These are phyloP conservation scores for Umbilicus rupestris DNA, from an alignment of 164 flowering plant genomes.

Conservation along the genomic window DNA sequence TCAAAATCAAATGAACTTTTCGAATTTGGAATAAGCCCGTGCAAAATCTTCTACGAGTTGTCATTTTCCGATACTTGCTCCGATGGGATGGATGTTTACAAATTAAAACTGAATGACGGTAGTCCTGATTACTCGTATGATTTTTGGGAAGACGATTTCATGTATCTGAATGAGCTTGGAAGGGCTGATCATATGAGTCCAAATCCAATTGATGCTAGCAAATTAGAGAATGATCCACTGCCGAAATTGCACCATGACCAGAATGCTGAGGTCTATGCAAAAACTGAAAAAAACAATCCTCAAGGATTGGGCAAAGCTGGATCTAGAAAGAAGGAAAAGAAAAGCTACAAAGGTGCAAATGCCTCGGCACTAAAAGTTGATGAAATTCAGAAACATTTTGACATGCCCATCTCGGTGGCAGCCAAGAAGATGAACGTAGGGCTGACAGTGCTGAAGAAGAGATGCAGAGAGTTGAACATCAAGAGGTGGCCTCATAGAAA, in stretches of 20 bases:
- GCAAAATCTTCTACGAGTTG: background rate
- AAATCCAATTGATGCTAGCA: background rate
- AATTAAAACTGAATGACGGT: background rate
- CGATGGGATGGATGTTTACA: background rate
- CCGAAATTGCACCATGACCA: background rate
- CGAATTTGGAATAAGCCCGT: background rate
- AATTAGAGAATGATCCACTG: background rate
- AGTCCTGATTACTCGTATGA: background rate
- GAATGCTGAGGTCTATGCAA: background rate
- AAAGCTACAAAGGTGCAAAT: slow-evolving; percentile 8
- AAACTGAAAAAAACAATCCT: background rate
- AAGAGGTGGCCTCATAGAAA: slow-evolving; percentile 60
- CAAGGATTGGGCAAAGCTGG: background rate
- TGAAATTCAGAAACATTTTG: slow-evolving; percentile 49
- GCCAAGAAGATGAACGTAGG: slow-evolving; percentile 50
- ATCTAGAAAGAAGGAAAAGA: background rate
- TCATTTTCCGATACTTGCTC: background rate
- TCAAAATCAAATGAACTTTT: background rate
- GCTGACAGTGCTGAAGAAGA: slow-evolving; percentile 50
- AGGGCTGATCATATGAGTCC: background rate
- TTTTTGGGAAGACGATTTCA: background rate
- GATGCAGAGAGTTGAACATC: slow-evolving; percentile 51
- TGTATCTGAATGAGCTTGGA: background rate
- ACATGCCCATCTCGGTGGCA: slow-evolving; percentile 43
- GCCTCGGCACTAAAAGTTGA: slow-evolving; percentile 23